A percentile compares a stretch with the other conserved stretches of the same genome.
Conservation (phyloP, 352 stramenopile species). For the Lagenidium giganteum region DNA sequence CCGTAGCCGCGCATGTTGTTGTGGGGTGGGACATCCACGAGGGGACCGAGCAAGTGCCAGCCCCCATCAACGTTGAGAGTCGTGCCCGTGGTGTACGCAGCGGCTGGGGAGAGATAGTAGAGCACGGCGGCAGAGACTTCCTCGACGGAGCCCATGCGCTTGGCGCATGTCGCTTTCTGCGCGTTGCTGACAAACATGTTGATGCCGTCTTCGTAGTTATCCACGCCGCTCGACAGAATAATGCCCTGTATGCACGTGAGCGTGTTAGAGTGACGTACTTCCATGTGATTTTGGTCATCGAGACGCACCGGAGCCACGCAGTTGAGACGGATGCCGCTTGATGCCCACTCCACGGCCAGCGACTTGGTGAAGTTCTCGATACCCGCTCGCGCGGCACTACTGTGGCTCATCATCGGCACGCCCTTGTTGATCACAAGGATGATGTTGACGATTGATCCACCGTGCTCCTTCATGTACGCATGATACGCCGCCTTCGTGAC, state of each 20-base stretch:
- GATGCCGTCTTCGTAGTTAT: conserved; percentile 86
- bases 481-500: conserved; percentile 80
- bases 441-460: conserved; percentile 87
- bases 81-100: conserved; percentile 88
- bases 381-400: conserved; percentile 74
- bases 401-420: conserved; percentile 86
- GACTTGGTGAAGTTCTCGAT: conserved; percentile 93
- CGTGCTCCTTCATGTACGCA: conserved; percentile 78
- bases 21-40: conserved; percentile 77
- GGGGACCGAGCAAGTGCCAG: conserved; percentile 47
- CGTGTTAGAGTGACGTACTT: too few species aligned
- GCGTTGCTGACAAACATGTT: conserved; percentile 77
- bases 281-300: too few species aligned
- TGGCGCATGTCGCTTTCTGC: conserved; percentile 62
- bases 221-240: conserved; percentile 55
- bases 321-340: conserved; percentile 88
- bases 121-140: conserved; percentile 85
- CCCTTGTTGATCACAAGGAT: conserved; percentile 86
- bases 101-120: conserved; percentile 87
- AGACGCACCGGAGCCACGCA: conserved; percentile 74
- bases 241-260: conserved; percentile 26
- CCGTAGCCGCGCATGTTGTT: conserved; percentile 83
- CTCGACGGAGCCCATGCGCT: conserved; percentile 88
- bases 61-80: conserved; percentile 89
- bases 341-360: conserved; percentile 91